Conservation (phyloP, 2,329 filamentous ascomycete genomes). For the Teratosphaeria nubilosa region DNA sequence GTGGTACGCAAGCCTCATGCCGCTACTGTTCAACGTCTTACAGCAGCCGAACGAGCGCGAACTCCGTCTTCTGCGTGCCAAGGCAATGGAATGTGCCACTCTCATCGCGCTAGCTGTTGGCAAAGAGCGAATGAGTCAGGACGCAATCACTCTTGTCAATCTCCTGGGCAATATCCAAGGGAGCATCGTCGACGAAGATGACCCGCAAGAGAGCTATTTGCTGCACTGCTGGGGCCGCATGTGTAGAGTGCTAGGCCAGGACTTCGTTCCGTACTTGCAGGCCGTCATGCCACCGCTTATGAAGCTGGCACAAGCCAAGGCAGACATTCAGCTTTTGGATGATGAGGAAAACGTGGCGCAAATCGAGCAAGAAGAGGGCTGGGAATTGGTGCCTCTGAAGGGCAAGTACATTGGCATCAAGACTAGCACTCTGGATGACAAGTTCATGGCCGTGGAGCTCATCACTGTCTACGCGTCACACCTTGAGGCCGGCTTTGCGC, state of each 20-base stretch:
- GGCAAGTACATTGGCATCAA: slow-evolving; percentile 98
- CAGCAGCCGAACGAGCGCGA: slow-evolving; percentile 89
- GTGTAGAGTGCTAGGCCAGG: slow-evolving; percentile 83
- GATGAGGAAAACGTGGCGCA: slow-evolving; percentile 90
- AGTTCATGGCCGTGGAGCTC: slow-evolving; percentile 98
- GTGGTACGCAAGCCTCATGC: slow-evolving; percentile 96
- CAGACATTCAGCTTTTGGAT: slow-evolving; percentile 90
- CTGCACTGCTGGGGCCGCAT: slow-evolving; percentile 99
- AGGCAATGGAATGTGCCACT: slow-evolving; percentile 98
- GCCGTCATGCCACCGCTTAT: slow-evolving; percentile 91
- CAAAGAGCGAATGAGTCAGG: slow-evolving; percentile 78
- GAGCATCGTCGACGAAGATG: slow-evolving; percentile 78
- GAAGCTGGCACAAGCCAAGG: slow-evolving; percentile 85
- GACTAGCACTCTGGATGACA: slow-evolving; percentile 93
- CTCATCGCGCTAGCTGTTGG: slow-evolving; percentile 91
- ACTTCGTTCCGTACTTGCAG: slow-evolving; percentile 86
- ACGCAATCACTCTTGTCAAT: slow-evolving; percentile 79
- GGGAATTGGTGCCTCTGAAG: slow-evolving; percentile 93
- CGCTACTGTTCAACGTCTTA: slow-evolving; percentile 79
- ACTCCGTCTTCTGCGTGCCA: slow-evolving; percentile 79
- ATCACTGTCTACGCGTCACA: slow-evolving; percentile 96
- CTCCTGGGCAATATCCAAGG: slow-evolving; percentile 79
- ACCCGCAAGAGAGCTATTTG: slow-evolving; percentile 91
- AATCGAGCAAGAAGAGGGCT: slow-evolving; percentile 89
- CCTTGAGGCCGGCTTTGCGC: slow-evolving; percentile 83